Percentiles rank a stretch among this genome's conserved stretches.
Evolutionary conservation across 2,329 filamentous ascomycete species (phyloP).

Genomic region (Mycocentrospora acerina): DNA sequence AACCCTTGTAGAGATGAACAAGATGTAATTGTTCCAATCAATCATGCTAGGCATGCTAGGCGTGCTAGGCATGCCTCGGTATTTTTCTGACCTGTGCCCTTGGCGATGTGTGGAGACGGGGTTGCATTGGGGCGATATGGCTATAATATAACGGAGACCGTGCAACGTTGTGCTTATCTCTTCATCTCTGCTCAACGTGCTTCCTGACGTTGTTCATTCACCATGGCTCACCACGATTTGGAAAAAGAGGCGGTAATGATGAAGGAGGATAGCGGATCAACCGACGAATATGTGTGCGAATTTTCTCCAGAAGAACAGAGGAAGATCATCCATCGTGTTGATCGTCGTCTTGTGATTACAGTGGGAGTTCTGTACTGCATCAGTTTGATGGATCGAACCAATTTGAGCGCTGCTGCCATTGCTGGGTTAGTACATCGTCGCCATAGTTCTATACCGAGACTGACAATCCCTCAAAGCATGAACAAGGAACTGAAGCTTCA

Average conservation of each 20-base stretch:
- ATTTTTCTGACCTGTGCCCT: conserved; percentile 16
- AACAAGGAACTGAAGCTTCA: conserved; percentile 37
- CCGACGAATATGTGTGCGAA: conserved; percentile 34
- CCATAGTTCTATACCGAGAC: too few relatives aligned
- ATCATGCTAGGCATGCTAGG: too few relatives aligned
- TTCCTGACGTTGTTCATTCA: conserved; percentile 4
- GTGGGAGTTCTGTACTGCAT: conserved; percentile 68
- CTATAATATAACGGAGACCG: conserved; percentile 13
- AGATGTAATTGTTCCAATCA: conserved; percentile 9
- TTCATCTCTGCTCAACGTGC: conserved; percentile 4
- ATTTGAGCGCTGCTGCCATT: conserved; percentile 71
- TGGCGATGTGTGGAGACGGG: conserved; percentile 16
- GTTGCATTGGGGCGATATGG: conserved; percentile 12
- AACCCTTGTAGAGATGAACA: conserved; percentile 6
- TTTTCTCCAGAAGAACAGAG: conserved; percentile 65
- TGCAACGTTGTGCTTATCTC: conserved; percentile 4
- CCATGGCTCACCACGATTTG: conserved; percentile 24
- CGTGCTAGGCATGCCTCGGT: conserved; percentile 29
- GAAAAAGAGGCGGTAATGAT: conserved; percentile 24
- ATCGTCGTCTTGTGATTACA: conserved; percentile 55
- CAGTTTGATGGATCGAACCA: conserved; percentile 77
- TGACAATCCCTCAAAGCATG: conserved; percentile 35
- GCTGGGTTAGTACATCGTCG: conserved; percentile 54
- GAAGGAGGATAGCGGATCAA: conserved; percentile 27
- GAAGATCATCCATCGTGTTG: conserved; percentile 68